These are phyloP conservation scores for Asterionellopsis glacialis DNA, from an alignment of 108 stramenopile species.

Conservation along the genomic window DNA sequence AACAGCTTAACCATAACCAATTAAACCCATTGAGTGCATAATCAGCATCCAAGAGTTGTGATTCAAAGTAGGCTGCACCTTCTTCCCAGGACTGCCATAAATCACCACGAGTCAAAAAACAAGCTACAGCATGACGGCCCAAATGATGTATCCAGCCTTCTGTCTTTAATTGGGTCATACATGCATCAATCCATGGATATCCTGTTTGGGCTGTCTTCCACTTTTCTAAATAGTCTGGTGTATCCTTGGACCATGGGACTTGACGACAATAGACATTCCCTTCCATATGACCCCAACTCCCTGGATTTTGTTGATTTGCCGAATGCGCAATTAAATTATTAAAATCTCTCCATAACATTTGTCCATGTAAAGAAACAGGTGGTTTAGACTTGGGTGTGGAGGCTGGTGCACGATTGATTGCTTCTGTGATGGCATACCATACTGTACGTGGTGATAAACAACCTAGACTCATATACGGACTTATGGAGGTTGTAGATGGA, in stretches of 20 bases:
- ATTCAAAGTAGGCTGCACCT: conserved; percentile 82
- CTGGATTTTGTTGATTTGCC: conserved; percentile 20
- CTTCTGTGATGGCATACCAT: conserved; percentile 56
- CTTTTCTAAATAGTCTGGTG: conserved; percentile 53
- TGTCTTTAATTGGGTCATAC: conserved; percentile 88
- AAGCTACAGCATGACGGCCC: conserved; percentile 92
- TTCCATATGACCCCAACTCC: conserved; percentile 66
- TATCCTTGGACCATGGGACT: conserved; percentile 83
- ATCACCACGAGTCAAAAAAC: conserved; percentile 97
- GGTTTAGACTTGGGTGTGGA: conserved; percentile 67
- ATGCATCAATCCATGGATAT: conserved; percentile 96
- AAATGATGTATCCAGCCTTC: conserved; percentile 98
- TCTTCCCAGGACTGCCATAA: conserved; percentile 93
- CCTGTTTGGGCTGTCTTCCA: conserved; percentile 94
- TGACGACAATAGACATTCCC: conserved; percentile 72
- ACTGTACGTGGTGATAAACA: conserved; percentile 62
- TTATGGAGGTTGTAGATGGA: conserved; percentile 76
- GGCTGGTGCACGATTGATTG: conserved; percentile 22
- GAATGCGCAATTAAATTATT: conserved; percentile 83
- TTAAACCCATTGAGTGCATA: conserved; percentile 94
- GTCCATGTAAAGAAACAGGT: conserved; percentile 92
- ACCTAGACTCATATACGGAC: conserved; percentile 66
- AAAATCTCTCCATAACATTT: conserved; percentile 93
- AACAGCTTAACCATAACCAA: conserved; percentile 93
- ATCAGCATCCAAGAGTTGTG: conserved; percentile 89